These are phyloP conservation scores for Aspergillus nidulans DNA, from an alignment of 495 filamentous ascomycete genomes.

Conservation along the genomic window DNA sequence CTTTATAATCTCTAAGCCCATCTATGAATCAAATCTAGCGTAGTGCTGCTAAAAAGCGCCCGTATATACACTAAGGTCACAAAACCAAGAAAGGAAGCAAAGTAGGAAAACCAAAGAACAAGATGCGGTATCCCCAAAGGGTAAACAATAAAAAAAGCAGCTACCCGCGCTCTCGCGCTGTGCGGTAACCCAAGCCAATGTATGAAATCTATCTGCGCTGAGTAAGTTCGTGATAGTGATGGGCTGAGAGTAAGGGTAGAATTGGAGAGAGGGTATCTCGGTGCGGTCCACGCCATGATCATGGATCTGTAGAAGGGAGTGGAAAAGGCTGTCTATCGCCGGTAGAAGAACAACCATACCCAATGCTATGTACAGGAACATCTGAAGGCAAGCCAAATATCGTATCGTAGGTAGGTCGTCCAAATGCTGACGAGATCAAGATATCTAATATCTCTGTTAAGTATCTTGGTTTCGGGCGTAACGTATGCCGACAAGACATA, in stretches of 20 bases:
- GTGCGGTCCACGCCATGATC: background rate
- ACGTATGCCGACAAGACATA: too few relatives aligned
- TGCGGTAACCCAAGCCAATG: background rate
- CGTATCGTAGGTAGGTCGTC: conserved; percentile 19
- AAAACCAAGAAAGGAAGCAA: background rate
- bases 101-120: background rate
- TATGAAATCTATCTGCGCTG: background rate
- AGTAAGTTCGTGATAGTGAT: background rate
- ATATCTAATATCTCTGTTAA: conserved; percentile 19
- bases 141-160: background rate
- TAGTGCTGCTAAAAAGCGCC: background rate
- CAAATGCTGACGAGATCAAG: conserved; percentile 41
- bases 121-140: background rate
- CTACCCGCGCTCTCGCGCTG: background rate
- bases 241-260: background rate
- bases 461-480: background rate
- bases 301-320: background rate
- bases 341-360: background rate
- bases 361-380: background rate
- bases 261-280: background rate
- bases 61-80: background rate
- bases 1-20: background rate
- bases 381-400: background rate
- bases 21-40: background rate
- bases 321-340: background rate